These are phyloP conservation scores for Lachnellula hyalina DNA, from an alignment of 2,329 filamentous ascomycete species.

Conservation along the genomic window DNA sequence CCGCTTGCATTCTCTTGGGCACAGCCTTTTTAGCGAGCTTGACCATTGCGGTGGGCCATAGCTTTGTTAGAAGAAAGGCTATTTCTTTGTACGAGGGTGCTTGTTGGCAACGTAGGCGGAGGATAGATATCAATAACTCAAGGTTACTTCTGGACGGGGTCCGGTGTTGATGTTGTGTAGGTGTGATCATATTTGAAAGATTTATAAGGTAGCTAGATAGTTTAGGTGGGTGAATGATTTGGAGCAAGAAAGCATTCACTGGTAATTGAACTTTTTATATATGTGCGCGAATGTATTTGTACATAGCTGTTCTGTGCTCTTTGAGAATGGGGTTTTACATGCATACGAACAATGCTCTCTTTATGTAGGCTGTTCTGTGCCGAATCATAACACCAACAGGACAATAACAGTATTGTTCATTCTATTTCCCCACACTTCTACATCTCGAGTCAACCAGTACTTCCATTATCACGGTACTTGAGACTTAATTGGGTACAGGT, in stretches of 20 bases:
- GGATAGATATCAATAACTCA: conserved; percentile 15
- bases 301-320: too few species aligned
- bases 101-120: conserved; percentile 16
- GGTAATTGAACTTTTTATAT: neutral
- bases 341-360: too few species aligned
- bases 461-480: too few species aligned
- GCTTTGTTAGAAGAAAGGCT: conserved; percentile 3
- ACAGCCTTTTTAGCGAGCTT: neutral
- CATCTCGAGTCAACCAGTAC: too few species aligned
- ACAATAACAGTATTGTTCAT: too few species aligned
- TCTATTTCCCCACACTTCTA: too few species aligned
- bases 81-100: conserved; percentile 15
- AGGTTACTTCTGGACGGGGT: conserved; percentile 13
- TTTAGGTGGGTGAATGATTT: too few species aligned
- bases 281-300: too few species aligned
- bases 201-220: neutral
- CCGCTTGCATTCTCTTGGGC: neutral
- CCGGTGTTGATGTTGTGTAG: neutral
- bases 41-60: conserved; percentile 1
- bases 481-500: too few species aligned
- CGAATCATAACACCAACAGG: too few species aligned
- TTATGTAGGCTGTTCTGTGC: too few species aligned
- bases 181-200: neutral
- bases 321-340: too few species aligned
- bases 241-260: neutral